A percentile compares a stretch with the other conserved stretches of the same genome.
phyloP scores from a whole-genome alignment of 1,284 basidiomycete species.

The Malassezia sp. region DNA sequence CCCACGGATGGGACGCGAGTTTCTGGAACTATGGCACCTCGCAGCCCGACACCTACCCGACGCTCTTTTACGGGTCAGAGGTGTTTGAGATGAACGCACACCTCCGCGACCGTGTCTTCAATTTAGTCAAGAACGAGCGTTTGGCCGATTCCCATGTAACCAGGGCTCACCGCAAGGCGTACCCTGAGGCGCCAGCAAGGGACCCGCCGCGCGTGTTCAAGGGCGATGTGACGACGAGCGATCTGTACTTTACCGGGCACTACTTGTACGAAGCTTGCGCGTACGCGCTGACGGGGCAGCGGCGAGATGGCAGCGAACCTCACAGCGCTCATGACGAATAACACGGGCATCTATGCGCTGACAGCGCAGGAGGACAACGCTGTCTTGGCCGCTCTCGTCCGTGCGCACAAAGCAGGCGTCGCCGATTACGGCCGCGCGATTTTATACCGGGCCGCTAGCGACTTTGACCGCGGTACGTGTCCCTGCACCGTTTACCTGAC shows the following conservation, averaged over 20 bases:
- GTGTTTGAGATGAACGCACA: conserved; percentile 53
- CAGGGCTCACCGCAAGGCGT: conserved; percentile 47
- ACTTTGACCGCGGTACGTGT: conserved; percentile 13
- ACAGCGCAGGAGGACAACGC: conserved; percentile 54
- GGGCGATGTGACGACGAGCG: conserved; percentile 47
- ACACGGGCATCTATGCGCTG: conserved; percentile 49
- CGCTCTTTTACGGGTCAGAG: conserved; percentile 51
- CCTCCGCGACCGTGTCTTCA: conserved; percentile 48
- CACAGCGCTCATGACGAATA: conserved; percentile 48
- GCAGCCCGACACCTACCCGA: conserved; percentile 45
- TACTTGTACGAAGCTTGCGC: conserved; percentile 48
- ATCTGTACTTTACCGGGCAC: conserved; percentile 50
- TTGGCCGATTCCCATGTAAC: conserved; percentile 48
- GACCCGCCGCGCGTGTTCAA: conserved; percentile 43
- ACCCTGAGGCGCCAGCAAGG: conserved; percentile 46
- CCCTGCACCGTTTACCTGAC: neutral
- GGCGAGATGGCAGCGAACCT: conserved; percentile 46
- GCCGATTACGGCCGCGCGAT: conserved; percentile 51
- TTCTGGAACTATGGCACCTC: conserved; percentile 49
- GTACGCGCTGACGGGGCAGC: conserved; percentile 15
- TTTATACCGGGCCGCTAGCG: conserved; percentile 48
- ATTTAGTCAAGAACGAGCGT: conserved; percentile 44
- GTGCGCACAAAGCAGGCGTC: conserved; percentile 47
- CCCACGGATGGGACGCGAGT: conserved; percentile 49
- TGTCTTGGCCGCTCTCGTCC: conserved; percentile 50